Conservation (phyloP, 768 basidiomycete genomes). For the Boletus speciosus region DNA sequence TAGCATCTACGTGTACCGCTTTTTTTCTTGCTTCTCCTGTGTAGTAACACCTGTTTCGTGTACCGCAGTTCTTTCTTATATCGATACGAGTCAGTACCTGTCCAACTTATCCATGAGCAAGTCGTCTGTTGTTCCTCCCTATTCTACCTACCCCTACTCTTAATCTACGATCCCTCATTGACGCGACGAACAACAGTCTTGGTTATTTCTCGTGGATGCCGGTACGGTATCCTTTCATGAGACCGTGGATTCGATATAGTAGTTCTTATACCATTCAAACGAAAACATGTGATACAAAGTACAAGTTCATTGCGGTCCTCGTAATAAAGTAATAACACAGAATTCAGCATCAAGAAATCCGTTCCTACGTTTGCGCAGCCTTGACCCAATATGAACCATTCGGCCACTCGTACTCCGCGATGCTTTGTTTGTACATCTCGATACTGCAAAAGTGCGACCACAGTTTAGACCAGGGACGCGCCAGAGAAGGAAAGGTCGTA, state of each 20-base stretch:
- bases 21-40: slow-evolving; percentile 26
- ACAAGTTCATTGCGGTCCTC: background rate
- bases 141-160: slow-evolving; percentile 1
- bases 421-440: slow-evolving; percentile 80
- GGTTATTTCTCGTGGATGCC: background rate
- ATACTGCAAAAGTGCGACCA: slow-evolving; percentile 49
- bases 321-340: slow-evolving; percentile 1
- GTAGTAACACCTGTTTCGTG: slow-evolving; percentile 19
- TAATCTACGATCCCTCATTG: background rate
- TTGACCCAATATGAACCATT: slow-evolving; percentile 46
- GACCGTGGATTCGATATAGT: background rate
- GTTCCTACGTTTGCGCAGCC: background rate
- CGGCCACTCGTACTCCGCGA: slow-evolving; percentile 84
- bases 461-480: background rate
- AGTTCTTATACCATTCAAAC: background rate
- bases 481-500: slow-evolving; percentile 2
- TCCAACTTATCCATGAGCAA: slow-evolving; percentile 6
- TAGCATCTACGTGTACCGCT: slow-evolving; percentile 24
- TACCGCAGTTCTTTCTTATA: slow-evolving; percentile 15
- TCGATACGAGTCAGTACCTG: slow-evolving; percentile 19
- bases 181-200: background rate
- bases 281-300: background rate
- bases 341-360: background rate
- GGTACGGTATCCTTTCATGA: background rate
- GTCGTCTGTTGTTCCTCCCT: slow-evolving; percentile 1